These are phyloP conservation scores for Byssoonygena ceratinophila DNA, from an alignment of 2,329 filamentous ascomycete species.

Conservation along the genomic window DNA sequence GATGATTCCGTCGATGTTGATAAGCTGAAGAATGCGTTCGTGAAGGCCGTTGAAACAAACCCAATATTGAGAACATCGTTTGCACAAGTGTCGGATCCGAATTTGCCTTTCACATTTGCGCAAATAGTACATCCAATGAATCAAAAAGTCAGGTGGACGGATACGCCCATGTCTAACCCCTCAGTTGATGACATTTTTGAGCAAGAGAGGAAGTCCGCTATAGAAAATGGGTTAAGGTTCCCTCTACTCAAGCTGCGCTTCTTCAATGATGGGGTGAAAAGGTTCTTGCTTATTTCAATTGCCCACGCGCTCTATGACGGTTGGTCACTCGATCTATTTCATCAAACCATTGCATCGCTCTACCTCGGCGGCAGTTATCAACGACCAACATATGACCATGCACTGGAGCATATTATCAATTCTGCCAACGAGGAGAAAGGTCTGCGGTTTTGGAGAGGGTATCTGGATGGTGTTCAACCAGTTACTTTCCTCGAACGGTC, in stretches of 20 bases:
- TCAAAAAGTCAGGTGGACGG: slow-evolving; percentile 29
- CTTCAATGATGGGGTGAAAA: slow-evolving; percentile 25
- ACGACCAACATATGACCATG: slow-evolving; percentile 42
- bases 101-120: slow-evolving; percentile 46
- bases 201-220: slow-evolving; percentile 15
- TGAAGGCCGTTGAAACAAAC: slow-evolving; percentile 46
- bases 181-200: slow-evolving; percentile 21
- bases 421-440: slow-evolving; percentile 39
- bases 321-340: slow-evolving; percentile 66
- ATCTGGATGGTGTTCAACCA: slow-evolving; percentile 46
- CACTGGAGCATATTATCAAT: slow-evolving; percentile 47
- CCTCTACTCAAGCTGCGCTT: slow-evolving; percentile 30
- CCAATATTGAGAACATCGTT: slow-evolving; percentile 71
- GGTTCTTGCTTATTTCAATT: slow-evolving; percentile 56
- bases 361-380: slow-evolving; percentile 37
- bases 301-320: slow-evolving; percentile 86
- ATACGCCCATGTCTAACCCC: slow-evolving; percentile 17
- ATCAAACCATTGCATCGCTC: slow-evolving; percentile 56
- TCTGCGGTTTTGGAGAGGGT: slow-evolving; percentile 59
- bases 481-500: slow-evolving; percentile 32
- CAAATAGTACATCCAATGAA: slow-evolving; percentile 40
- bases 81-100: slow-evolving; percentile 51
- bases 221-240: slow-evolving; percentile 18
- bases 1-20: slow-evolving; percentile 43
- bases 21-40: slow-evolving; percentile 53